Evolutionary conservation across 441 rosid genomes (phyloP).

Genomic region (Populus hybrid): DNA sequence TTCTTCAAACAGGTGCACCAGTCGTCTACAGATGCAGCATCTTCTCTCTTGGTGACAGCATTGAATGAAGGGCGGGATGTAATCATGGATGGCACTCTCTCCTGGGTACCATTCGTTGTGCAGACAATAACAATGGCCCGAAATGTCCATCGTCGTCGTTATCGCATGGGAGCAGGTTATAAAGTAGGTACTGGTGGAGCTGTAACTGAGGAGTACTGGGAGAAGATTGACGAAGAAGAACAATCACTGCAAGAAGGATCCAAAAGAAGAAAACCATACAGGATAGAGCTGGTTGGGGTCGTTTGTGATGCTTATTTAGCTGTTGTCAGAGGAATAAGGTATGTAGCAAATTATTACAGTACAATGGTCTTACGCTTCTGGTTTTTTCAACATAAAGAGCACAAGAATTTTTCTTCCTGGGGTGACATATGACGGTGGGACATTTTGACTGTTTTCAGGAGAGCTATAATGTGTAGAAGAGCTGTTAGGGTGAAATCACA

Average conservation of each 20-base stretch:
- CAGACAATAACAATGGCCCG: slow-evolving; percentile 97
- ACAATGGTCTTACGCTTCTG: background rate
- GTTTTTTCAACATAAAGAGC: background rate
- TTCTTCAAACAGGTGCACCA: slow-evolving; percentile 72
- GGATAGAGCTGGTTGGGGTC: slow-evolving; percentile 76
- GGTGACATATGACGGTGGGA: slow-evolving; percentile 2
- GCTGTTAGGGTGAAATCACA: slow-evolving; percentile 90
- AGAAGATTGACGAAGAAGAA: slow-evolving; percentile 59
- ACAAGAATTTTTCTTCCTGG: background rate
- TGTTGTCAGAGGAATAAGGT: slow-evolving; percentile 91
- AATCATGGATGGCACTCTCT: slow-evolving; percentile 96
- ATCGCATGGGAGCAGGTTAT: slow-evolving; percentile 93
- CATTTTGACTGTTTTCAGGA: slow-evolving; percentile 42
- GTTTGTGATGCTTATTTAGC: slow-evolving; percentile 95
- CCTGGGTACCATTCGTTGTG: slow-evolving; percentile 94
- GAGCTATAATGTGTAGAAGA: slow-evolving; percentile 91
- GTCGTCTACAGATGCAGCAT: slow-evolving; percentile 98
- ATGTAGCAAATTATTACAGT: slow-evolving; percentile 5
- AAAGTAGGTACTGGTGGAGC: slow-evolving; percentile 56
- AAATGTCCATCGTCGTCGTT: slow-evolving; percentile 85
- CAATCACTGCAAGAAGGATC: slow-evolving; percentile 55
- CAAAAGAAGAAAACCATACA: slow-evolving; percentile 27
- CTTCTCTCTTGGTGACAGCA: slow-evolving; percentile 93
- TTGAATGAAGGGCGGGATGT: slow-evolving; percentile 93
- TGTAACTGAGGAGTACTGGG: slow-evolving; percentile 87